Conservation (phyloP, 208 protist genomes). For the Entamoeba invadens region DNA sequence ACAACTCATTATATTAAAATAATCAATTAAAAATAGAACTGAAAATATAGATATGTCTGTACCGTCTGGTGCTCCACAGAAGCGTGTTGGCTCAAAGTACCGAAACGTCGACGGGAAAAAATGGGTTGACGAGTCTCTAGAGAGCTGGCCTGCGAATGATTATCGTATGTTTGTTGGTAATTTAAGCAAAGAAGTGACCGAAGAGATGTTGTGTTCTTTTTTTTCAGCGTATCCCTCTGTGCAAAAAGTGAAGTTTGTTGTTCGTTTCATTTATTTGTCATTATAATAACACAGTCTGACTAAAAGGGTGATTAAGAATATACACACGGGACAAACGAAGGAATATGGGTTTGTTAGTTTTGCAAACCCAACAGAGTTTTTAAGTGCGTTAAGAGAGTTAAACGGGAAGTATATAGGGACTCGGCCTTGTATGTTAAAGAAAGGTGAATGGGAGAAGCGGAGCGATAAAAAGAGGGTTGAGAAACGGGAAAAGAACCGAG, state of each 20-base stretch:
- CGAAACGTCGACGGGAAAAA: conserved; percentile 9
- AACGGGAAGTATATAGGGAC: conserved; percentile 27
- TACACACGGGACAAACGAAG: conserved; percentile 6
- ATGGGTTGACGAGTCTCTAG: conserved; percentile 28
- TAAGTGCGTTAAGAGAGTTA: conserved; percentile 27
- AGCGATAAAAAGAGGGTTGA: no score
- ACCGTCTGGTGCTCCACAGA: no score
- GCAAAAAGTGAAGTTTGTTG: conserved; percentile 17
- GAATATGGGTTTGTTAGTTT: conserved; percentile 35
- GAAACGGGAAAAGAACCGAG: no score
- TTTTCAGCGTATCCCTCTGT: conserved; percentile 31
- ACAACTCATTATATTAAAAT: no score
- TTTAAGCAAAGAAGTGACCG: conserved; percentile 30
- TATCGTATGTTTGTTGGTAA: conserved; percentile 42
- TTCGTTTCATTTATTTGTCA: no score
- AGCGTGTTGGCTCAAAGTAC: no score
- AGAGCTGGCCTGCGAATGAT: conserved; percentile 32
- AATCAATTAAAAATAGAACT: no score
- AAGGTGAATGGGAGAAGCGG: background rate
- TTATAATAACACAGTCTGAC: no score
- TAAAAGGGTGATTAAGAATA: conserved; percentile 4
- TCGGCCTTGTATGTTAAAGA: background rate
- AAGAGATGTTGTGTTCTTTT: conserved; percentile 17
- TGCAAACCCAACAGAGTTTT: conserved; percentile 20
- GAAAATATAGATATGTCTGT: no score